phyloP scores from a whole-genome alignment of 164 flowering plant species.

The Kalanchoe fedtschenkoi region DNA sequence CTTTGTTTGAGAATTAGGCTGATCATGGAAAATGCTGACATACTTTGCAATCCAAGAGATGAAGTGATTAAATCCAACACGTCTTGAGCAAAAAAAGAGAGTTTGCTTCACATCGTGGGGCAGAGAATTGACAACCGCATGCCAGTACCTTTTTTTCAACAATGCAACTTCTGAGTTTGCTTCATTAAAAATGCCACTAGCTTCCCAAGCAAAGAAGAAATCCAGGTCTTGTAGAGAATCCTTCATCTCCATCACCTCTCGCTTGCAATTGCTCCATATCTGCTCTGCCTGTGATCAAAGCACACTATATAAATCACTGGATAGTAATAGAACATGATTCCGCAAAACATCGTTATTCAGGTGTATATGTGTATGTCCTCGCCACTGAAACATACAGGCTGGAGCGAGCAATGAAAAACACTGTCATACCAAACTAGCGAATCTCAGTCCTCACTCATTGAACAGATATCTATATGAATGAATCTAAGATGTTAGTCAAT shows the following conservation, averaged over 20 bases:
- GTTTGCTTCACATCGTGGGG: neutral
- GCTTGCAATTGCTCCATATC: neutral
- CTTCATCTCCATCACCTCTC: neutral
- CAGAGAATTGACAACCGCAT: neutral
- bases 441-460: too few relatives aligned
- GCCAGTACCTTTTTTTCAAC: conserved; percentile 2
- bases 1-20: neutral
- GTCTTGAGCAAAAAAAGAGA: neutral
- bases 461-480: too few relatives aligned
- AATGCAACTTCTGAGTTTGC: neutral
- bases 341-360: too few relatives aligned
- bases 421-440: too few relatives aligned
- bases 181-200: neutral
- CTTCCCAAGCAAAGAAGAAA: neutral
- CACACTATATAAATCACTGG: too few relatives aligned
- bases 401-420: too few relatives aligned
- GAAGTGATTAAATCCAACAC: neutral
- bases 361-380: too few relatives aligned
- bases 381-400: too few relatives aligned
- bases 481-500: too few relatives aligned
- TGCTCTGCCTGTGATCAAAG: neutral
- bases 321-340: too few relatives aligned
- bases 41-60: neutral
- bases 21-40: neutral
- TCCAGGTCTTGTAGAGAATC: too few relatives aligned